Percentiles rank a stretch among this genome's conserved stretches.
phyloP scores from a whole-genome alignment of 2,329 filamentous ascomycete genomes.

The Fulvia fulva region DNA sequence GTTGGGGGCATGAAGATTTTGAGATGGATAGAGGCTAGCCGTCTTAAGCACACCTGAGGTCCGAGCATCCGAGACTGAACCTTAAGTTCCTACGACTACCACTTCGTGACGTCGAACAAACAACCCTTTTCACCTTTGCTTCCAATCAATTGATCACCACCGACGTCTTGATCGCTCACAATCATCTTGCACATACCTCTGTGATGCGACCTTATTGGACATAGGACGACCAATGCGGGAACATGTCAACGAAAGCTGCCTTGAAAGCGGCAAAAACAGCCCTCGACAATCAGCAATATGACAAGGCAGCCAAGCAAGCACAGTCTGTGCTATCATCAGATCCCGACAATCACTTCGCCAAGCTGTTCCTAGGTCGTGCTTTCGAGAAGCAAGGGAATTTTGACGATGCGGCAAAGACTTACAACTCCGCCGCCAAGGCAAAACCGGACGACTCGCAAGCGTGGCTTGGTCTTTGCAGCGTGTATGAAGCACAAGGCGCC shows the following conservation, averaged over 20 bases:
- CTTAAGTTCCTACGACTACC: not conserved
- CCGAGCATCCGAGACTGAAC: not conserved
- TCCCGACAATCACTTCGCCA: slow-evolving; percentile 77
- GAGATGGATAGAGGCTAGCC: not conserved
- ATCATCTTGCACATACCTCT: not conserved
- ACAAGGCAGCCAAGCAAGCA: slow-evolving; percentile 67
- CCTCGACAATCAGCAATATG: slow-evolving; percentile 74
- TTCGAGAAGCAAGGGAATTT: slow-evolving; percentile 69
- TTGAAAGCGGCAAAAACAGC: slow-evolving; percentile 78
- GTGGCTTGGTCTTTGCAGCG: slow-evolving; percentile 82
- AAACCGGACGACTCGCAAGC: slow-evolving; percentile 75
- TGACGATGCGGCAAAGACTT: slow-evolving; percentile 72
- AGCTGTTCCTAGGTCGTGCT: slow-evolving; percentile 81
- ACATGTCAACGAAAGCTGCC: slow-evolving; percentile 46
- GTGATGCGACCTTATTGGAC: not conserved
- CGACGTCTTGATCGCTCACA: not conserved
- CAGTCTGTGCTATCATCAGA: slow-evolving; percentile 68
- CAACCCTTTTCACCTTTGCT: not conserved
- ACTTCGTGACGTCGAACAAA: not conserved
- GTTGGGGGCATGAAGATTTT: not conserved
- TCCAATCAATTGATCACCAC: not conserved
- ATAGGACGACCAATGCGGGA: slow-evolving; percentile 8
- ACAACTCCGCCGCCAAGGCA: slow-evolving; percentile 65
- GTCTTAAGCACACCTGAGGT: too few species aligned
- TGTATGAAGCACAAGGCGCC: slow-evolving; percentile 73